phyloP scores from a whole-genome alignment of 192 early-diverging fungal genomes.

The Coemansia brasiliensis region DNA sequence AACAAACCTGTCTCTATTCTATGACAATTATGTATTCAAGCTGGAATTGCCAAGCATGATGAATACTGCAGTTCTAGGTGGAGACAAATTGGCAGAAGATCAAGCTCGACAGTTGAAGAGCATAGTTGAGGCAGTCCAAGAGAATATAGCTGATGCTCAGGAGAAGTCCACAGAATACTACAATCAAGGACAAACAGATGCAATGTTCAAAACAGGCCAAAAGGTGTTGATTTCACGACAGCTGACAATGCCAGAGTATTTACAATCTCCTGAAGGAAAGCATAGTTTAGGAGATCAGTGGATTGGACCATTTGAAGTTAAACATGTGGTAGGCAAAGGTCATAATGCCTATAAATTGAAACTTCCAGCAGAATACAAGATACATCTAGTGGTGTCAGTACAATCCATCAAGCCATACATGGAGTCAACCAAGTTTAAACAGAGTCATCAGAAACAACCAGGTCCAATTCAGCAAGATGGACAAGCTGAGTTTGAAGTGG shows the following conservation, averaged over 20 bases:
- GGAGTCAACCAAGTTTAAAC: too few relatives aligned
- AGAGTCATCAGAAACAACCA: too few relatives aligned
- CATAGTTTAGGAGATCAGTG: neutral
- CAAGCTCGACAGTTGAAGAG: too few relatives aligned
- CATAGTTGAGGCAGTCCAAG: too few relatives aligned
- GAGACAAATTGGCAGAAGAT: too few relatives aligned
- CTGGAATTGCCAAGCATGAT: neutral
- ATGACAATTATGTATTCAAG: conserved; percentile 7
- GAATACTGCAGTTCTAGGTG: too few relatives aligned
- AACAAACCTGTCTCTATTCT: conserved; percentile 3
- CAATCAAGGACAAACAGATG: too few relatives aligned
- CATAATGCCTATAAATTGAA: neutral
- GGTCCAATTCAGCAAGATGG: neutral
- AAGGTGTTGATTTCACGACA: neutral
- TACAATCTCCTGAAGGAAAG: neutral
- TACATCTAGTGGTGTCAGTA: too few relatives aligned
- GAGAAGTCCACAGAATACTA: too few relatives aligned
- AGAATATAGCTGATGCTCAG: too few relatives aligned
- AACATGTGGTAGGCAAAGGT: neutral
- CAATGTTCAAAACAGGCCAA: neutral
- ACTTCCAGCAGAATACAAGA: too few relatives aligned
- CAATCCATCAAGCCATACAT: too few relatives aligned
- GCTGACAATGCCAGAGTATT: neutral
- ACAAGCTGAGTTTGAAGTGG: neutral
- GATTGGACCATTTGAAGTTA: neutral